Evolutionary conservation across 2,329 filamentous ascomycete genomes (phyloP).

Genomic region (Ustulina deusta): DNA sequence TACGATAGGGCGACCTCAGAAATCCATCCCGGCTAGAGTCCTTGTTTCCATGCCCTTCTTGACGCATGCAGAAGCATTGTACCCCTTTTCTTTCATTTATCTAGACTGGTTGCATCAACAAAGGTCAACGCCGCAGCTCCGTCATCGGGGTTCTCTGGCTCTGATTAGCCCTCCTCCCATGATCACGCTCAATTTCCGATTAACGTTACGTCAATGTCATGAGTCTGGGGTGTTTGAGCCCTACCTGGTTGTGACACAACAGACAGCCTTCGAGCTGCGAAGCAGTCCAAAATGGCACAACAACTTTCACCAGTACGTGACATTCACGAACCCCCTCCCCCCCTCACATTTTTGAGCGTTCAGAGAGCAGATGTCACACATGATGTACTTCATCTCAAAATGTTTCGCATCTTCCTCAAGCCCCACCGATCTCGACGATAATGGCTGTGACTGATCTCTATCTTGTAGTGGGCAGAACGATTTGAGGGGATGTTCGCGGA

Average conservation of each 20-base stretch:
- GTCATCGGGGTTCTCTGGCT: not conserved
- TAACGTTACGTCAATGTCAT: not conserved
- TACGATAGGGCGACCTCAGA: not conserved
- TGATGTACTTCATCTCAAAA: not conserved
- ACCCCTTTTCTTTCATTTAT: not conserved
- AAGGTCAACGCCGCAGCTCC: not conserved
- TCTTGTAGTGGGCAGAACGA: constrained; percentile 9
- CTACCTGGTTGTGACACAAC: not conserved
- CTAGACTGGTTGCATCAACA: not conserved
- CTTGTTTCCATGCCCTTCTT: not conserved
- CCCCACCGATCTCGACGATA: not conserved
- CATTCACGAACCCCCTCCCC: too few species aligned
- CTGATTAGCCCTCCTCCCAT: not conserved
- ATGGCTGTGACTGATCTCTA: not conserved
- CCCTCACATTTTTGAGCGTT: not conserved
- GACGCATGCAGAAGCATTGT: constrained; percentile 7
- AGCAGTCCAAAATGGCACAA: not conserved
- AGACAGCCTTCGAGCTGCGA: not conserved
- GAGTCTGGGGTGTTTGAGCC: not conserved
- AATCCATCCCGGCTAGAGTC: not conserved
- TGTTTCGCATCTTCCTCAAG: not conserved
- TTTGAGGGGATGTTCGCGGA: not conserved
- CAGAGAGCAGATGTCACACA: not conserved
- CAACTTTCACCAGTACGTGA: constrained; percentile 8
- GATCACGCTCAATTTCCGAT: not conserved